Evolutionary conservation across 495 filamentous ascomycete genomes (phyloP), one percentile per base, ranked within the genome.

Genomic region (Hypoxylon rickii): DNA sequence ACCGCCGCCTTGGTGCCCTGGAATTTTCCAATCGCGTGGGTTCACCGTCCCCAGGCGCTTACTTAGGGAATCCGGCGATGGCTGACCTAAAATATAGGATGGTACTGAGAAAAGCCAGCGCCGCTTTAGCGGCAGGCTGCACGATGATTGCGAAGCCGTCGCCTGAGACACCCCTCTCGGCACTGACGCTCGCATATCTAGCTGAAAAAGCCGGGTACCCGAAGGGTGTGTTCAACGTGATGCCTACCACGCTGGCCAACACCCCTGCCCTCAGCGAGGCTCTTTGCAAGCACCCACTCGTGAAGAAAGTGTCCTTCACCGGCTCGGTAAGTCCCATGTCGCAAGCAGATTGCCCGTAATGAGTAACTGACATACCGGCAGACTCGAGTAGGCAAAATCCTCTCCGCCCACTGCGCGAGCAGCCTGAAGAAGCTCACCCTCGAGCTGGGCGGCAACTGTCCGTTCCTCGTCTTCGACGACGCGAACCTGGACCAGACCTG

Each of bases 261-360:
- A 89, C 86, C 0, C 82, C 84, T 7, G 56, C 79, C 1, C 73
- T 89, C 39, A 86, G 84, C 51, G 79, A 84, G 58, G 80, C 85
- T 3, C 75, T 90, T 22, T 89, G 86, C 58, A 77, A 79, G 24
- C 85, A 86, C 42, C 75, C 78, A 3, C 74, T 79, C 3, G 80
- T 90, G 3, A 83, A 83, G 67, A 89, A 90, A 62, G 81, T 90
- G 39, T 85, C 86, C 1, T 90, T 90, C 68, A 90, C 87, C 2
- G 87, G 87, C 15, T 66, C 66, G 10, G 66, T 66, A 51, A 43
- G 59, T 44, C 8, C n/a, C n/a, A n/a, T n/a, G n/a, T n/a, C n/a
- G n/a, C n/a, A n/a, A n/a, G n/a, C n/a, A n/a, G n/a, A n/a, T n/a
- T n/a, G n/a, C n/a, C n/a, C n/a, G n/a, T n/a, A n/a, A n/a, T n/a